Evolutionary conservation across 306 rosid genomes (phyloP).

Genomic region (Cicer pinnatifidum): DNA sequence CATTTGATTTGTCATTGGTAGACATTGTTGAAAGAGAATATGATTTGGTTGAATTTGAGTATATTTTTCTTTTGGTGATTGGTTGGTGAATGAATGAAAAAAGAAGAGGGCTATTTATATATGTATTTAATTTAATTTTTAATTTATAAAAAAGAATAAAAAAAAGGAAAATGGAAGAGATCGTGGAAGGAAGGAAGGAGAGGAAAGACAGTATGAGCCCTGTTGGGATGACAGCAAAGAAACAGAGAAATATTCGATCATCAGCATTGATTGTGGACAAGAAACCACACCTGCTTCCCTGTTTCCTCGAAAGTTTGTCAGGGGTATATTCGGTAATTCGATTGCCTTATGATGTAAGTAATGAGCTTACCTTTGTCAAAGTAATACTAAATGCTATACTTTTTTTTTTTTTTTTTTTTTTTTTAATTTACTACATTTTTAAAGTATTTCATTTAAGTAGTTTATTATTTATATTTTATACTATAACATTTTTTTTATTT

Average conservation of each 20-base stretch:
- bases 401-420: no score
- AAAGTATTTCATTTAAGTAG: no score
- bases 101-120: conserved; percentile 33
- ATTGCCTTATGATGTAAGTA: background rate
- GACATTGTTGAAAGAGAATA: conserved; percentile 46
- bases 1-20: conserved; percentile 45
- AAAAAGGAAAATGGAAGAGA: background rate
- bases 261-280: conserved; percentile 56
- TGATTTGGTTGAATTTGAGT: background rate
- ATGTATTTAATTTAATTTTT: background rate
- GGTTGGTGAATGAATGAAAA: background rate
- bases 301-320: conserved; percentile 59
- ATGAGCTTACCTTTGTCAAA: background rate
- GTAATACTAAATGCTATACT: no score
- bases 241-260: conserved; percentile 55
- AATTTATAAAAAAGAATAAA: no score
- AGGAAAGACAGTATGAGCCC: conserved; percentile 50
- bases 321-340: conserved; percentile 1
- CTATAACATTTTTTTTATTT: no score
- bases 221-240: conserved; percentile 59
- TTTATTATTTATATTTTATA: no score
- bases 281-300: conserved; percentile 54
- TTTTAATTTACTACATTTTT: no score
- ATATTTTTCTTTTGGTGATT: background rate
- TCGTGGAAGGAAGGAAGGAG: conserved; percentile 27